Evolutionary conservation across 2,329 filamentous ascomycete species (phyloP), one percentile per base, ranked within the genome.

Genomic region (Pleurostoma richardsiae): DNA sequence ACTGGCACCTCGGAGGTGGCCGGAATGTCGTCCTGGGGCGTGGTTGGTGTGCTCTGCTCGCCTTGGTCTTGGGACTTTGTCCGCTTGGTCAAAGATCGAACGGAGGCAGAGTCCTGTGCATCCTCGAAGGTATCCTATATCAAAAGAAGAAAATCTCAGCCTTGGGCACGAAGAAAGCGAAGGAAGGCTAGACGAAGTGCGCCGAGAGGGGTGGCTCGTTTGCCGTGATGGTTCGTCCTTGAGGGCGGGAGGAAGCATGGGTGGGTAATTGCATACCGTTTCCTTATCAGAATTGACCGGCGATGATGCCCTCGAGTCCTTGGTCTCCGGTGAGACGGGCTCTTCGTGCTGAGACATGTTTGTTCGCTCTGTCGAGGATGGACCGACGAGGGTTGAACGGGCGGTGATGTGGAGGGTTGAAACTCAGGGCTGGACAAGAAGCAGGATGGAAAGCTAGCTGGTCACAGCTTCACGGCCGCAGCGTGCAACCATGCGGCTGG

Each of bases 51-150:
- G 7, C n/a, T 38, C n/a, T 38, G 10, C 33, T 10, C n/a, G 33
- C n/a, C 33, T n/a, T 38, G 19, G 19, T 19, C 19, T 19, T 62
- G 53, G 19, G 69, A 67, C 26, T 60, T 49, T 43, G 64, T 71
- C 60, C 74, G 68, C 54, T 72, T 73, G 36, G 78, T 82, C 51
- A 90, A 67, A 29, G 85, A 89, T 50, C 85, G 80, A 44, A 80
- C 72, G 31, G 81, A 83, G 41, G 72, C 67, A 49, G 75, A 79
- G 65, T 88, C 86, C 56, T 81, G 71, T 46, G 88, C 90, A 73
- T 96, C 90, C 69, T 95, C 89, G 60, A 95, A 95, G 11, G 79
- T 80, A 58, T 91, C 85, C 85, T 89, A 54, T 44, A 49, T n/a
- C 33, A 19, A 19, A 19, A 19, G 19, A 19, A 19, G 2, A 19